Percentiles rank a stretch among this genome's conserved stretches.
Conservation (phyloP, 2,329 filamentous ascomycete species). For the Xylaria sp. region DNA sequence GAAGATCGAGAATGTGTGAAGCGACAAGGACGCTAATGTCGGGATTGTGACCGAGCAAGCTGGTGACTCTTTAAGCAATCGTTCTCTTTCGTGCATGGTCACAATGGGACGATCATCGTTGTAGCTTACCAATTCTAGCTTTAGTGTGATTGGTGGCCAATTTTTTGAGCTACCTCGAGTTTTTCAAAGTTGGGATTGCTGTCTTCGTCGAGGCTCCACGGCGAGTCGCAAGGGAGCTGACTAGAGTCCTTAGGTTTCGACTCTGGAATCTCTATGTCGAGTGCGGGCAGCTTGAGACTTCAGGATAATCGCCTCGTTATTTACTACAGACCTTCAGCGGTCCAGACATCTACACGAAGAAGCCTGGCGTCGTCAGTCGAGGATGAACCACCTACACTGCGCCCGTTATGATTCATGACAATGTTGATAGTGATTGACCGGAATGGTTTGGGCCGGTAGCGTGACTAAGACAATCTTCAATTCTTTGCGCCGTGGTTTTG, state of each 20-base stretch:
- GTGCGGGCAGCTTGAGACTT: too few species aligned
- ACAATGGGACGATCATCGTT: not conserved
- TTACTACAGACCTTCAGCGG: not conserved
- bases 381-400: not conserved
- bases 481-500: not conserved
- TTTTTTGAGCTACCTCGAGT: not conserved
- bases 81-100: not conserved
- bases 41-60: not conserved
- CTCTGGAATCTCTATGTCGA: not conserved
- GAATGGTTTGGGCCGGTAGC: too few species aligned
- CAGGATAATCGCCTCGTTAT: not conserved
- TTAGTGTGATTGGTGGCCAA: not conserved
- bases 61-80: not conserved
- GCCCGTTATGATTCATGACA: not conserved
- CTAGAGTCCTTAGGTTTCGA: not conserved
- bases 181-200: too few species aligned
- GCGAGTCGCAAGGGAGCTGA: too few species aligned
- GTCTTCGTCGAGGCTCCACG: too few species aligned
- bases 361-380: not conserved
- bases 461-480: not conserved
- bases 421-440: not conserved
- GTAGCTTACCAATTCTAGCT: not conserved
- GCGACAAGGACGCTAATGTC: not conserved
- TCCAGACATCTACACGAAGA: not conserved
- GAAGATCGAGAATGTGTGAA: conserved; percentile 1